Percentiles rank a stretch among this genome's conserved stretches.
phyloP scores from a whole-genome alignment of 306 rosid species.

The Lathyrus aphaca region DNA sequence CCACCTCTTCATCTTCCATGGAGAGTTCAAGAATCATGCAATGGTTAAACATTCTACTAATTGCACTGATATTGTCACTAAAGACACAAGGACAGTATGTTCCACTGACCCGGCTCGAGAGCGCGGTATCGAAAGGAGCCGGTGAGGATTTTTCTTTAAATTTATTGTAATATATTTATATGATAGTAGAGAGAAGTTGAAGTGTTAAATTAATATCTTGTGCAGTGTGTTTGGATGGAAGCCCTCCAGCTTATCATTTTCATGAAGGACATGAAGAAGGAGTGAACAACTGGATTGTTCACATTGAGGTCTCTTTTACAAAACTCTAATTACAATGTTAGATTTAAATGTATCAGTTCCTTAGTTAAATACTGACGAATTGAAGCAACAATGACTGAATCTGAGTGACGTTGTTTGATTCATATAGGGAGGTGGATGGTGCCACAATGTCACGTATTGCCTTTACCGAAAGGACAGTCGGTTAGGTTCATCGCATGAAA shows the following conservation, averaged over 20 bases:
- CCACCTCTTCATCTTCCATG: slow-evolving; percentile 39
- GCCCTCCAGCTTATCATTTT: slow-evolving; percentile 89
- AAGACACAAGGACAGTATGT: slow-evolving; percentile 55
- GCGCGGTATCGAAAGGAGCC: slow-evolving; percentile 83
- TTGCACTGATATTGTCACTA: slow-evolving; percentile 42
- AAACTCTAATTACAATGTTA: neutral
- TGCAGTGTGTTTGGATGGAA: slow-evolving; percentile 97
- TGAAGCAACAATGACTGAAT: no score
- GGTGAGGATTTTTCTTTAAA: slow-evolving; percentile 53
- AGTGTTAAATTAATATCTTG: slow-evolving; percentile 33
- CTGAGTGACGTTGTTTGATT: no score
- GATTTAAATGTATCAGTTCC: no score
- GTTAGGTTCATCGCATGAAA: slow-evolving; percentile 71
- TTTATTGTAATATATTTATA: neutral
- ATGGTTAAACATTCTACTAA: slow-evolving; percentile 51
- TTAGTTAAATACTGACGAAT: no score
- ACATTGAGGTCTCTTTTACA: slow-evolving; percentile 62
- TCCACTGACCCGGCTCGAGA: slow-evolving; percentile 59
- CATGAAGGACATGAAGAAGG: slow-evolving; percentile 75
- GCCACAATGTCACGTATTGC: slow-evolving; percentile 63
- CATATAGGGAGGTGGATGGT: slow-evolving; percentile 93
- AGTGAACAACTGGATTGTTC: slow-evolving; percentile 74
- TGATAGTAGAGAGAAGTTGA: slow-evolving; percentile 11
- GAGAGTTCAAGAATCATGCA: slow-evolving; percentile 41
- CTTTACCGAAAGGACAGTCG: slow-evolving; percentile 62